Conservation (phyloP, 352 stramenopile genomes). For the Pelagophyceae sp. region DNA sequence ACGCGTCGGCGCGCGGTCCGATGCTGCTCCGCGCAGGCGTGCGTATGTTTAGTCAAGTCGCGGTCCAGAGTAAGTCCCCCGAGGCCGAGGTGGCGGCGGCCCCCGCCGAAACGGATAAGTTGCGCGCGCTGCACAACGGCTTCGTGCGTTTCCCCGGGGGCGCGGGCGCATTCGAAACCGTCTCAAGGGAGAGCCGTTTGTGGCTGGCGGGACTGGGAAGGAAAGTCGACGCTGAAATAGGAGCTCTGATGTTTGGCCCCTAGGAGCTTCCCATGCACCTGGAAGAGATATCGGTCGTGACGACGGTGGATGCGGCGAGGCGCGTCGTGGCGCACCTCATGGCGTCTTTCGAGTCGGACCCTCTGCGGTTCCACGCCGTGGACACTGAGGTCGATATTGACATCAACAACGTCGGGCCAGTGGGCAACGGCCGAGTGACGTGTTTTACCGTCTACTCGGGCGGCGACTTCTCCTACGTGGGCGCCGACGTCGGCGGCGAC, state of each 20-base stretch:
- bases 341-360: constrained; percentile 32
- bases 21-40: too few species aligned
- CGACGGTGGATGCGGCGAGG: constrained; percentile 50
- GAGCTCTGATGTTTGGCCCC: not conserved
- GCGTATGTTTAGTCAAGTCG: too few species aligned
- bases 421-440: constrained; percentile 93
- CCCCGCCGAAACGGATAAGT: not conserved
- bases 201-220: too few species aligned
- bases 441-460: constrained; percentile 93
- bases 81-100: too few species aligned
- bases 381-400: constrained; percentile 98
- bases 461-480: constrained; percentile 88
- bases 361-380: constrained; percentile 77
- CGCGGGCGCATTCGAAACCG: too few species aligned
- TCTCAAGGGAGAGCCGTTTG: too few species aligned
- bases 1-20: too few species aligned
- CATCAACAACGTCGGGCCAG: constrained; percentile 77
- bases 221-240: too few species aligned
- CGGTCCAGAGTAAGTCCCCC: too few species aligned
- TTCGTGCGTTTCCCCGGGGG: too few species aligned
- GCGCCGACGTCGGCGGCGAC: constrained; percentile 28
- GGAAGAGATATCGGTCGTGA: constrained; percentile 10
- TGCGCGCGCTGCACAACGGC: too few species aligned
- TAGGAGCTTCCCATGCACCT: not conserved
- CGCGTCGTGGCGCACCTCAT: constrained; percentile 48